A percentile compares a stretch with the other conserved stretches of the same genome.
Evolutionary conservation across 768 basidiomycete species (phyloP).

Genomic region (Hypholoma fasciculare): DNA sequence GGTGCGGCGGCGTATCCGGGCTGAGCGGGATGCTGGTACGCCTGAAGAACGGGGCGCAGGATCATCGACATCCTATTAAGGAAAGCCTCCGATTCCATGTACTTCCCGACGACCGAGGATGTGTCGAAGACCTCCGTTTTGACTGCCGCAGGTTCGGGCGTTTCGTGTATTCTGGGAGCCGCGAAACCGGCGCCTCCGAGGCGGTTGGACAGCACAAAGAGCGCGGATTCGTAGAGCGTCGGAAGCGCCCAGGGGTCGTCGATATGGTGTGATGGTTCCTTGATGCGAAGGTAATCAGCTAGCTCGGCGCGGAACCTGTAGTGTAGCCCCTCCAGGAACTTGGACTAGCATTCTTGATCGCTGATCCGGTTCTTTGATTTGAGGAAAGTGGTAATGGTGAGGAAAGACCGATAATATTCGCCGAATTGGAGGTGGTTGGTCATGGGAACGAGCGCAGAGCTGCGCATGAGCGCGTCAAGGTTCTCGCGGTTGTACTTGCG

Average conservation of each 20-base stretch:
- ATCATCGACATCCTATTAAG: not conserved
- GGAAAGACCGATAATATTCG: not conserved
- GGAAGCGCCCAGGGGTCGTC: not conserved
- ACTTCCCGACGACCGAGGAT: not conserved
- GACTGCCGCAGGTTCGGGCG: not conserved
- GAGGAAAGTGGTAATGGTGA: not conserved
- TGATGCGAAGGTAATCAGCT: not conserved
- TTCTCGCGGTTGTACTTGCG: not conserved
- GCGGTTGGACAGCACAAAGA: not conserved
- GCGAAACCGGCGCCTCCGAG: not conserved
- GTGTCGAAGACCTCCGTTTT: not conserved
- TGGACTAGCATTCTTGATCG: not conserved
- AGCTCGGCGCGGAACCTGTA: not conserved
- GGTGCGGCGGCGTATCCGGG: too few species aligned
- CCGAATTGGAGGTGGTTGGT: not conserved
- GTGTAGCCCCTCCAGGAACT: not conserved
- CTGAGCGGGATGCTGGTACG: too few species aligned
- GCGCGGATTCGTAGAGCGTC: not conserved
- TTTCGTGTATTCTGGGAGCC: not conserved
- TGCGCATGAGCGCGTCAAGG: not conserved
- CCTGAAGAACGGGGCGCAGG: not conserved
- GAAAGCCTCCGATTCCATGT: not conserved
- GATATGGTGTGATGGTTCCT: not conserved
- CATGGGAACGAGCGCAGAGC: not conserved
- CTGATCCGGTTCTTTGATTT: not conserved